Conservation (phyloP, 345 rosid species). For the Aethionema arabicum region DNA sequence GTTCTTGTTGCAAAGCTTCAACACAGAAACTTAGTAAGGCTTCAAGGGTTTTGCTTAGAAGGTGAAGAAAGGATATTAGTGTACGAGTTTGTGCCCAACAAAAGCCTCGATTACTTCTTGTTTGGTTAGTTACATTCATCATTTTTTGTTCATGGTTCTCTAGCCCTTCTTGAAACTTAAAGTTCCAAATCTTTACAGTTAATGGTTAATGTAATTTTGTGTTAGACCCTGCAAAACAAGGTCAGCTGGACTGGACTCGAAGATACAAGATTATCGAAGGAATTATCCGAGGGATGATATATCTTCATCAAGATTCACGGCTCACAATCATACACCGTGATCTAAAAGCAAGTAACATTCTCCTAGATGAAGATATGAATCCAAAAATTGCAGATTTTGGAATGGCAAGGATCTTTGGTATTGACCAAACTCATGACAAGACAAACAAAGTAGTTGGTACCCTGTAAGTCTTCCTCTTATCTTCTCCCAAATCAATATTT, state of each 20-base stretch:
- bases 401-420: conserved; percentile 51
- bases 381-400: conserved; percentile 70
- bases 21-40: conserved; percentile 47
- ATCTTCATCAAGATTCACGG: conserved; percentile 42
- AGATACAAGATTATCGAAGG: conserved; percentile 12
- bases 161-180: conserved; percentile 11
- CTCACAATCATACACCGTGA: conserved; percentile 64
- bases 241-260: conserved; percentile 9
- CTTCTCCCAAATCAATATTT: neutral
- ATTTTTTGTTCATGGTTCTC: neutral
- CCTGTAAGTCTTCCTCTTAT: conserved; percentile 36
- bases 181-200: neutral
- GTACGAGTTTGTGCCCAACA: conserved; percentile 44
- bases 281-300: conserved; percentile 18
- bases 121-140: conserved; percentile 4
- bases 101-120: conserved; percentile 38
- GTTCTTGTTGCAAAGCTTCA: conserved; percentile 47
- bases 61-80: conserved; percentile 42
- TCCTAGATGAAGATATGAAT: conserved; percentile 52
- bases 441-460: conserved; percentile 51
- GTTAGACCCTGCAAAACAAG: conserved; percentile 30
- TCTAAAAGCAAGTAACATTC: conserved; percentile 56
- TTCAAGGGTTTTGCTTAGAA: conserved; percentile 42
- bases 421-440: conserved; percentile 36
- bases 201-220: neutral